These are phyloP conservation scores for Pythium aquatile DNA, from an alignment of 352 stramenopile species.

Conservation along the genomic window DNA sequence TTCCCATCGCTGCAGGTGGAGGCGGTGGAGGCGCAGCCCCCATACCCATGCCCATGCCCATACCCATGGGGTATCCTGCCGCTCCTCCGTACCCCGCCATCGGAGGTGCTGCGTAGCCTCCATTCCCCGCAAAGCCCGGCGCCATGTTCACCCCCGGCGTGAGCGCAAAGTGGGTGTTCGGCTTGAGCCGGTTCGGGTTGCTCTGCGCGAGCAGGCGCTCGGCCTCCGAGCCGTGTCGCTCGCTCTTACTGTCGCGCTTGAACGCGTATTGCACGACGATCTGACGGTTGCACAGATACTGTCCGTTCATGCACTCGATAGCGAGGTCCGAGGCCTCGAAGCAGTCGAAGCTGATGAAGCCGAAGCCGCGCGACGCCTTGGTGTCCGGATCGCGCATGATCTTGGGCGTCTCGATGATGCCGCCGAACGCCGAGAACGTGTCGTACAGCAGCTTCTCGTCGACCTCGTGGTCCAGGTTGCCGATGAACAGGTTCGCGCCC, in stretches of 20 bases:
- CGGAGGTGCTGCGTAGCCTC: conserved; percentile 23
- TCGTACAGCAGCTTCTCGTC: conserved; percentile 99
- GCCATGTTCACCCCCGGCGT: conserved; percentile 13
- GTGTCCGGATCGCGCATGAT: conserved; percentile 94
- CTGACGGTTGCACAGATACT: conserved; percentile 97
- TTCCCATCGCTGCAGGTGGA: conserved; percentile 29
- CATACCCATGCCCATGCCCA: conserved; percentile 13
- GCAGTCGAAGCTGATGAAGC: conserved; percentile 96
- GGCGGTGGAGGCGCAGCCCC: conserved; percentile 31
- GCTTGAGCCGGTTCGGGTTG: conserved; percentile 81
- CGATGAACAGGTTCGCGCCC: conserved; percentile 99
- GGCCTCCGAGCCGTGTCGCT: conserved; percentile 91
- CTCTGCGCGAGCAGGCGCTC: conserved; percentile 83
- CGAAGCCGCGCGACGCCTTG: conserved; percentile 93
- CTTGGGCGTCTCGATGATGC: conserved; percentile 95
- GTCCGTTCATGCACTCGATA: conserved; percentile 99
- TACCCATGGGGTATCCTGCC: conserved; percentile 1
- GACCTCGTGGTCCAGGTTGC: conserved; percentile 95
- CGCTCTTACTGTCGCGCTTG: conserved; percentile 95
- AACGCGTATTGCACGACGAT: conserved; percentile 99
- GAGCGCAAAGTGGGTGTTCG: conserved; percentile 78
- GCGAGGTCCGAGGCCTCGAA: conserved; percentile 98
- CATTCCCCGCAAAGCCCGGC: background rate
- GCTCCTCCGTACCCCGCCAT: conserved; percentile 19
- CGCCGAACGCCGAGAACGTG: conserved; percentile 98